phyloP scores from a whole-genome alignment of 2,329 filamentous ascomycete species.

The Aspergillus novofumigatus region DNA sequence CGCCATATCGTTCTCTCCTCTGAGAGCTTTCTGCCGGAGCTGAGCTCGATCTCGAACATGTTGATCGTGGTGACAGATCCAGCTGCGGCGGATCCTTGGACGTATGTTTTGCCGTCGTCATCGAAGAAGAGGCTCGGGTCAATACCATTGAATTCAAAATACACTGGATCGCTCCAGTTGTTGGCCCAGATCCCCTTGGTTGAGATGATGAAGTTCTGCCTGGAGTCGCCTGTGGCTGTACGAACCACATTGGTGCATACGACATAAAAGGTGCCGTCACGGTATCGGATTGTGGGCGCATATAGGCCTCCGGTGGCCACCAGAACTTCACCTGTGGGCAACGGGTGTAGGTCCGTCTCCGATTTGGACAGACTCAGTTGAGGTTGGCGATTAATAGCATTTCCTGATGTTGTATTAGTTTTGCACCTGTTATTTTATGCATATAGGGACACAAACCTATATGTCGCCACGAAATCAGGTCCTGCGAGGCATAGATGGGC shows the following conservation, averaged over 20 bases:
- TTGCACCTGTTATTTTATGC: neutral
- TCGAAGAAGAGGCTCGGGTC: constrained; percentile 49
- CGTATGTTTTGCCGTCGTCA: constrained; percentile 37
- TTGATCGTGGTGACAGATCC: neutral
- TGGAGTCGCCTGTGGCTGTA: constrained; percentile 12
- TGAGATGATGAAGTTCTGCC: constrained; percentile 38
- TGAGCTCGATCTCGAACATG: neutral
- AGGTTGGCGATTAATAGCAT: constrained; percentile 20
- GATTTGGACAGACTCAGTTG: constrained; percentile 16
- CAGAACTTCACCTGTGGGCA: constrained; percentile 12
- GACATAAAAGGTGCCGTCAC: constrained; percentile 43
- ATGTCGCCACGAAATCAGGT: constrained; percentile 31
- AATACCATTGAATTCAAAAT: constrained; percentile 36
- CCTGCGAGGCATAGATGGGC: constrained; percentile 41
- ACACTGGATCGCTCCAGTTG: constrained; percentile 43
- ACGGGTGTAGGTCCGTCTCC: constrained; percentile 8
- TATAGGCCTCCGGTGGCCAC: constrained; percentile 31
- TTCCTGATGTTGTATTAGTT: constrained; percentile 6
- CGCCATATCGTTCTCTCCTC: neutral
- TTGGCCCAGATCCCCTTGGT: constrained; percentile 39
- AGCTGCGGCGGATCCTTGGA: constrained; percentile 16
- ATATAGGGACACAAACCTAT: constrained; percentile 13
- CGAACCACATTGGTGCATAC: constrained; percentile 39
- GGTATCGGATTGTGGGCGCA: constrained; percentile 45
- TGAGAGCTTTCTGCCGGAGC: neutral